Evolutionary conservation across 768 basidiomycete genomes (phyloP).

Genomic region (Podaxis sp.): DNA sequence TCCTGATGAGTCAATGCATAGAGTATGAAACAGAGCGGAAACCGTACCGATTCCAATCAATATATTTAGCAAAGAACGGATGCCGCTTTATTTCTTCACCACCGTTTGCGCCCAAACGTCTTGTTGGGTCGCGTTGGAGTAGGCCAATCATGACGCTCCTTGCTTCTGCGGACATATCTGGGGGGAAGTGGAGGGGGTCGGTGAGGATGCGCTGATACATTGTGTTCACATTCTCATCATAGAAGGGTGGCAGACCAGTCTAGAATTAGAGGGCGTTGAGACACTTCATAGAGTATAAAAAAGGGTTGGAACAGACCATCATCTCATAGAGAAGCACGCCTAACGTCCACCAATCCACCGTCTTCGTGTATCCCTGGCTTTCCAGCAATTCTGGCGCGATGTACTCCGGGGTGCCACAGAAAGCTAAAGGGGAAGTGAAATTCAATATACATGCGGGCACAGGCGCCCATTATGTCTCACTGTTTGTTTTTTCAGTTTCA

Average conservation of each 20-base stretch:
- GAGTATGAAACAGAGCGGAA: constrained; percentile 8
- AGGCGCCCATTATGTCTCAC: constrained; percentile 38
- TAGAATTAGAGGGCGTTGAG: constrained; percentile 28
- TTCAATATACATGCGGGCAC: background rate
- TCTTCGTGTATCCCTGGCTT: constrained; percentile 96
- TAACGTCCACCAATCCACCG: constrained; percentile 99
- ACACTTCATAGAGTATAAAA: constrained; percentile 9
- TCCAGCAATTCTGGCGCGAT: constrained; percentile 97
- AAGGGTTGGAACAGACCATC: constrained; percentile 54
- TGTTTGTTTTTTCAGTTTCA: constrained; percentile 96
- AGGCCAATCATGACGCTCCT: constrained; percentile 85
- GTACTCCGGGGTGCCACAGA: constrained; percentile 98
- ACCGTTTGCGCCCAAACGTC: constrained; percentile 87
- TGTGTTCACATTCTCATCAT: constrained; percentile 97
- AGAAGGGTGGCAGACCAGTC: constrained; percentile 97
- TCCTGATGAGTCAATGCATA: background rate
- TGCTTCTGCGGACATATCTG: constrained; percentile 87
- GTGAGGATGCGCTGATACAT: constrained; percentile 96
- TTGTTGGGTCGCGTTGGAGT: constrained; percentile 83
- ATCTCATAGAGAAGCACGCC: constrained; percentile 97
- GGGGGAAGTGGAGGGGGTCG: constrained; percentile 90
- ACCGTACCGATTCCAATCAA: constrained; percentile 82
- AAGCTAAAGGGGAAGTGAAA: constrained; percentile 47
- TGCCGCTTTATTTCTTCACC: constrained; percentile 96
- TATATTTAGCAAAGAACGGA: constrained; percentile 91